Percentiles rank a stretch among this genome's conserved stretches.
These are phyloP conservation scores for Colletotrichum shisoi DNA, from an alignment of 2,329 filamentous ascomycete species.

Conservation along the genomic window DNA sequence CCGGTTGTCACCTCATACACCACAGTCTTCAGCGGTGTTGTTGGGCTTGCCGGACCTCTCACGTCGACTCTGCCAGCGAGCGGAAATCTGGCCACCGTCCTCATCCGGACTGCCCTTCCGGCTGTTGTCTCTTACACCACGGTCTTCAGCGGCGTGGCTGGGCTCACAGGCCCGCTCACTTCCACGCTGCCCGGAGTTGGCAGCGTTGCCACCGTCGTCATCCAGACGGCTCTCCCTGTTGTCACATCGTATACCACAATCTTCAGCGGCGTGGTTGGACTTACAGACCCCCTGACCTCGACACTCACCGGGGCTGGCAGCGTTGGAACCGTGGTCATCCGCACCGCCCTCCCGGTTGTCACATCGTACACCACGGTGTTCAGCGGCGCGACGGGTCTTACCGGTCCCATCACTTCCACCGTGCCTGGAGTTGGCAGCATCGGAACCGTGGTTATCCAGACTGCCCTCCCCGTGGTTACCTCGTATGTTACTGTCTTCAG, in stretches of 20 bases:
- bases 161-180: not conserved
- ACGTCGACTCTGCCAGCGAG: conserved; percentile 11
- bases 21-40: conserved; percentile 13
- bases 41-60: not conserved
- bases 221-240: not conserved
- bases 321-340: not conserved
- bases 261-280: not conserved
- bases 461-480: not conserved
- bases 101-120: conserved; percentile 14
- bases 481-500: conserved; percentile 12
- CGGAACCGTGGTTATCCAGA: conserved; percentile 8
- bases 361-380: not conserved
- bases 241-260: not conserved
- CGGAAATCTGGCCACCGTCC: conserved; percentile 18
- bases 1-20: conserved; percentile 2
- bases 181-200: conserved; percentile 1
- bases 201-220: not conserved
- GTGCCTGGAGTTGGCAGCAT: not conserved
- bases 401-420: not conserved
- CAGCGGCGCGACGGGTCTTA: not conserved
- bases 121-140: conserved; percentile 2
- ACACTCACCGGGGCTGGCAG: not conserved
- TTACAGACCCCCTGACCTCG: not conserved
- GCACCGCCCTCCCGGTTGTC: not conserved
- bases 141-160: not conserved